Evolutionary conservation across 305 asterid species (phyloP).

Genomic region (Euphrasia arctica): DNA sequence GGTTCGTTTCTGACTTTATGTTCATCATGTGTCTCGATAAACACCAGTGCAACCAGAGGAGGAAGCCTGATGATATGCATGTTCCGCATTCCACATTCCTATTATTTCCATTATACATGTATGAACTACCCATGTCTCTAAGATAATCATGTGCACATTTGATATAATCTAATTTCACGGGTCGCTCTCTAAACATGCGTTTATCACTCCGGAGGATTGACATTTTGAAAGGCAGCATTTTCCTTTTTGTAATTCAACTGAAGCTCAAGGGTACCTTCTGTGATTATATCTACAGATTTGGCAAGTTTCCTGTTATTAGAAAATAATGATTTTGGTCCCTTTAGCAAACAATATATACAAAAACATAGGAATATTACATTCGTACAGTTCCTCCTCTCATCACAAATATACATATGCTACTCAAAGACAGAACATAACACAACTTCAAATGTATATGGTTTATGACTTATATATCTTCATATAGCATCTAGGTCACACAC

Average conservation of each 20-base stretch:
- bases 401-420: too few relatives aligned
- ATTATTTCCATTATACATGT: too few relatives aligned
- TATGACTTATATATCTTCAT: neutral
- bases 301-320: neutral
- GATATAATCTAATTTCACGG: too few relatives aligned
- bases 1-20: conserved; percentile 37
- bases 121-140: too few relatives aligned
- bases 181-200: too few relatives aligned
- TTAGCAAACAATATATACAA: conserved; percentile 4
- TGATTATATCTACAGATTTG: neutral
- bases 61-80: conserved; percentile 20
- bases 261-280: neutral
- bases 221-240: neutral
- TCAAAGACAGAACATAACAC: neutral
- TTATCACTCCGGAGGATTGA: too few relatives aligned
- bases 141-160: too few relatives aligned
- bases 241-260: neutral
- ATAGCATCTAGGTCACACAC: neutral
- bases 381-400: neutral
- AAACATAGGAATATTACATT: conserved; percentile 2
- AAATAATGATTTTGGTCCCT: neutral
- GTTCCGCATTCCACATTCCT: neutral
- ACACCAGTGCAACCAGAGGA: conserved; percentile 48
- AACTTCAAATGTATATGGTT: neutral
- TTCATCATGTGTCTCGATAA: conserved; percentile 43